Conservation (phyloP, 1,139 yeast genomes). For the Pichia sp. region DNA sequence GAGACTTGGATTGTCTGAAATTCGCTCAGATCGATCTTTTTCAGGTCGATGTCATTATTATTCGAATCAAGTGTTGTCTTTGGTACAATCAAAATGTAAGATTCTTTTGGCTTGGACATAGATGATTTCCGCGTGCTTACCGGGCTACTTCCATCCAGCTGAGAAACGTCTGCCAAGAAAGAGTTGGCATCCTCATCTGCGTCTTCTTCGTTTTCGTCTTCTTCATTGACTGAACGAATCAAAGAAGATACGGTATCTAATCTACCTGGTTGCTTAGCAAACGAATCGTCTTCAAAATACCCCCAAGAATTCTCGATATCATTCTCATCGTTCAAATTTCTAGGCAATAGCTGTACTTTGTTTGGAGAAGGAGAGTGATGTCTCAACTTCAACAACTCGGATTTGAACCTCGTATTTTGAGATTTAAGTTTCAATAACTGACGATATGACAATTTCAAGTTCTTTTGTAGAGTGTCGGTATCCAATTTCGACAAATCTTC, state of each 20-base stretch:
- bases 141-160: slow-evolving; percentile 15
- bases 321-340: slow-evolving; percentile 3
- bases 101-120: slow-evolving; percentile 10
- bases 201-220: slow-evolving; percentile 32
- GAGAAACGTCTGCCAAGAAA: slow-evolving; percentile 5
- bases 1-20: slow-evolving; percentile 11
- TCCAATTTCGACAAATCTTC: slow-evolving; percentile 54
- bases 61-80: slow-evolving; percentile 9
- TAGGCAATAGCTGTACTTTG: neutral
- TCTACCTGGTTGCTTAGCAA: slow-evolving; percentile 3
- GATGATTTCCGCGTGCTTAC: slow-evolving; percentile 11
- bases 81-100: slow-evolving; percentile 14
- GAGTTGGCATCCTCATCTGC: slow-evolving; percentile 33
- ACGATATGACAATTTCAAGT: slow-evolving; percentile 62
- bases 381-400: slow-evolving; percentile 8
- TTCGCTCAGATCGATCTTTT: slow-evolving; percentile 8
- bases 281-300: slow-evolving; percentile 33
- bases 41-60: neutral
- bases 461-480: slow-evolving; percentile 62
- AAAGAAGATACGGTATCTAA: slow-evolving; percentile 12
- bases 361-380: slow-evolving; percentile 6
- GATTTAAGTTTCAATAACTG: slow-evolving; percentile 53
- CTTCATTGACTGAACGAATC: slow-evolving; percentile 34
- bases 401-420: slow-evolving; percentile 14
- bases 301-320: slow-evolving; percentile 36